Evolutionary conservation across 495 filamentous ascomycete species (phyloP), one percentile per base, ranked within the genome.

Genomic region (Penicillium angulare): DNA sequence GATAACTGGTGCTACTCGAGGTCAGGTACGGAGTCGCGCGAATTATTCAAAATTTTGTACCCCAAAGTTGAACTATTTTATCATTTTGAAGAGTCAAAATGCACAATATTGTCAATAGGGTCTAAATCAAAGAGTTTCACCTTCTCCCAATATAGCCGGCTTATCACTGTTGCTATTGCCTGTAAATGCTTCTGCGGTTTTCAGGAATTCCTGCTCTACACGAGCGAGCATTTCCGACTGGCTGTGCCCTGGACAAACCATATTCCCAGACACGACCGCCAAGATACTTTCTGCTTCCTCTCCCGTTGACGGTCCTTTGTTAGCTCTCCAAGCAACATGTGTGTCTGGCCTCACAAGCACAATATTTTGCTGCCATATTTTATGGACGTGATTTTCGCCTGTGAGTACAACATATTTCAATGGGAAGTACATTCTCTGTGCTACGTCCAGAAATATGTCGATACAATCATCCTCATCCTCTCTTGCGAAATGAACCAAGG

Each of bases 401-500:
- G 26, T 5, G 10, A 10, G 26, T n/a, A n/a, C n/a, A 29, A 29
- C 5, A 29, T 29, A 10, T 29, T 10, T 29, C 26, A 5, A 10
- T 29, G 26, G 5, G 10, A 29, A 10, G 10, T 5, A 10, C 5
- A 29, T 29, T 29, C 26, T 10, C 26, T 5, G 10, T 7, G 32
- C 32, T 7, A 13, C 32, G 13, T 7, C 32, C 5, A 7, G n/a
- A 34, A 34, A 7, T n/a, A 15, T 40, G 34, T 40, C 35, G 1
- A 20, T 1, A 29, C 23, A 36, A 13, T 31, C 24, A 3, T 8
- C 8, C 3, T 40, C 34, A 21, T 49, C 22, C 13, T 43, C 33
- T 7, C 26, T 12, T 24, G 35, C 24, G 47, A 71, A 71, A 6
- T 64, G 34, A 10, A 69, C 56, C 43, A 69, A 20, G 0, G 62